Evolutionary conservation across 83 land plant genomes (phyloP).

Genomic region (Thuja plicata): DNA sequence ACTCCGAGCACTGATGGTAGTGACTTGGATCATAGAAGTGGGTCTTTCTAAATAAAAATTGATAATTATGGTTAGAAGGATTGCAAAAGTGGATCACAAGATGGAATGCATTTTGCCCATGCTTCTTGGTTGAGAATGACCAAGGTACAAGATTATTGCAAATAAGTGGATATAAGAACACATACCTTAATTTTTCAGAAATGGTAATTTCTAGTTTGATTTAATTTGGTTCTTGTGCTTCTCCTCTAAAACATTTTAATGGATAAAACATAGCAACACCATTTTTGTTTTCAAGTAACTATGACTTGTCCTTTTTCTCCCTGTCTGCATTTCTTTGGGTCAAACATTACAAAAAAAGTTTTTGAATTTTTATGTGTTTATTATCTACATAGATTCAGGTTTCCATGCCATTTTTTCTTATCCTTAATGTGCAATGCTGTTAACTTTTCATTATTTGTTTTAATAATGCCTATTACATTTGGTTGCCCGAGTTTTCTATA

Average conservation of each 20-base stretch:
- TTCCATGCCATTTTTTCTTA: background rate
- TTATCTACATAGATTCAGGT: background rate
- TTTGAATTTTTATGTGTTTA: background rate
- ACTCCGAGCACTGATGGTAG: background rate
- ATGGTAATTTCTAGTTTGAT: background rate
- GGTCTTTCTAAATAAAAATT: background rate
- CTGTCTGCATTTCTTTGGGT: background rate
- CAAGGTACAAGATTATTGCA: background rate
- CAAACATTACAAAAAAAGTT: too few relatives aligned
- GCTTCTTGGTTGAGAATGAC: background rate
- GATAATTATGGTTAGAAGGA: background rate
- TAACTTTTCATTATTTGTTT: too few relatives aligned
- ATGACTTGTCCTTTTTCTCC: background rate
- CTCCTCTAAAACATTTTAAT: too few relatives aligned
- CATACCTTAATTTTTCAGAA: background rate
- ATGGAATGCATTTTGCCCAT: background rate
- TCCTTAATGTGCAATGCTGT: too few relatives aligned
- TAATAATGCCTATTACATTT: background rate
- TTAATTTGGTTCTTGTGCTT: background rate
- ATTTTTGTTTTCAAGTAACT: background rate
- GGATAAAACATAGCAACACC: background rate
- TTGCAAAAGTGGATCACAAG: background rate
- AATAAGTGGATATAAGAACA: background rate
- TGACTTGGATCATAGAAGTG: background rate
- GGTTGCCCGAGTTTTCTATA: background rate